phyloP scores from a whole-genome alignment of 1,139 yeast species.

The Geotrichum klebahnii region DNA sequence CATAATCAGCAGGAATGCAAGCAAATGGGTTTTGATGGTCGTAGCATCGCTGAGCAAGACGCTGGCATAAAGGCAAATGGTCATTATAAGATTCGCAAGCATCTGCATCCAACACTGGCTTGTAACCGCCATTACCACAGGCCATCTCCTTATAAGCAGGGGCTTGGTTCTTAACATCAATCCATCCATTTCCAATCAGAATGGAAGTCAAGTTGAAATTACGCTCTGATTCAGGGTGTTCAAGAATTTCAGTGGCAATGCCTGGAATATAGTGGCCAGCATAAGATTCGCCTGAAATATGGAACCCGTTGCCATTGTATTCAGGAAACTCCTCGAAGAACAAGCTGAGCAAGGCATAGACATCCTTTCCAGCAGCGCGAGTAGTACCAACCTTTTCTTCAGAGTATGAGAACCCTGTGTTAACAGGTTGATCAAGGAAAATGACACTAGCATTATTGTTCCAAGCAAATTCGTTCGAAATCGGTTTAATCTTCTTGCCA shows the following conservation, averaged over 20 bases:
- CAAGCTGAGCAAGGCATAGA: slow-evolving; percentile 69
- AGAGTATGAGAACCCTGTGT: slow-evolving; percentile 87
- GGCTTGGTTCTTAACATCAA: slow-evolving; percentile 69
- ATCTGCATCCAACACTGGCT: slow-evolving; percentile 57
- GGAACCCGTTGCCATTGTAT: slow-evolving; percentile 57
- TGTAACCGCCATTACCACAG: slow-evolving; percentile 76
- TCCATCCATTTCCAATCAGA: slow-evolving; percentile 78
- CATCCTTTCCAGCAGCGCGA: slow-evolving; percentile 72
- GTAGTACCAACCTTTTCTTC: slow-evolving; percentile 51
- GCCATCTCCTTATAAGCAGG: slow-evolving; percentile 76
- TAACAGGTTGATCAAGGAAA: slow-evolving; percentile 92
- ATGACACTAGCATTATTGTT: slow-evolving; percentile 84
- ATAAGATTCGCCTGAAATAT: slow-evolving; percentile 83
- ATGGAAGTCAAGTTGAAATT: slow-evolving; percentile 65
- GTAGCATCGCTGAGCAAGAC: slow-evolving; percentile 54
- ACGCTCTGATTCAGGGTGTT: slow-evolving; percentile 55
- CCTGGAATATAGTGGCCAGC: slow-evolving; percentile 86
- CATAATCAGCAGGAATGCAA: slow-evolving; percentile 68
- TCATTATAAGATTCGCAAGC: slow-evolving; percentile 55
- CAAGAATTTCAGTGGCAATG: slow-evolving; percentile 69
- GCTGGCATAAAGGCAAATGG: slow-evolving; percentile 55
- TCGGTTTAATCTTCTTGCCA: slow-evolving; percentile 61
- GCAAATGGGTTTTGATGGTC: slow-evolving; percentile 48
- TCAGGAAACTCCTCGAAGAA: slow-evolving; percentile 73
- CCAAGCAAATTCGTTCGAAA: slow-evolving; percentile 78